Evolutionary conservation across 163 green algal species (phyloP), one percentile per base, ranked within the genome.

Genomic region (Smithsoniella earleae): DNA sequence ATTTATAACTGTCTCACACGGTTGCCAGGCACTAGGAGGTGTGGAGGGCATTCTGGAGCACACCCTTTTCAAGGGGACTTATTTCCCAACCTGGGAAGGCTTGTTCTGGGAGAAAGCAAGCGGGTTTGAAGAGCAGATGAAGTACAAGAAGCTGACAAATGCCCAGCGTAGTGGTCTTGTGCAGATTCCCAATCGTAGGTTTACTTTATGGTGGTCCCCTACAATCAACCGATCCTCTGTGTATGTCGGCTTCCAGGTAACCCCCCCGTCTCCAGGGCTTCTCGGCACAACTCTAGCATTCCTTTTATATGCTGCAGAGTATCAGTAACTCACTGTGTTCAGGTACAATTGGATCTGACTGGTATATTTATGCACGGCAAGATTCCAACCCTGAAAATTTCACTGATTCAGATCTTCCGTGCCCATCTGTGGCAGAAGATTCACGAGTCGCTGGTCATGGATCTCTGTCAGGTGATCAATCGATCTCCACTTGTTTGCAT

Each of bases 281-380:
- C n/a, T n/a, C n/a, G n/a, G n/a, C n/a, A n/a, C n/a, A n/a, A n/a
- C n/a, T n/a, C n/a, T n/a, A n/a, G n/a, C n/a, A n/a, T n/a, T n/a
- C n/a, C 44, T 31, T 2, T 69, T n/a, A 69, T 69, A 65, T n/a
- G n/a, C n/a, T n/a, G n/a, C n/a, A n/a, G n/a, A n/a, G n/a, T n/a
- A n/a, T n/a, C n/a, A 58, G 55, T 75, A 46, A 16, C 30, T 3
- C 30, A 5, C 2, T 3, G n/a, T n/a, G n/a, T n/a, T n/a, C n/a
- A n/a, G n/a, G 90, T 99, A 74, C 95, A 99, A 86, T 90, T 99
- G 54, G 95, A 99, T 81, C 87, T 99, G 13, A 99, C 95, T 0
- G 95, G 95, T 78, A 98, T 99, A 81, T 99, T 99, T 88, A 99
- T 99, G 94, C 92, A 98, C 81, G 92, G 92, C 76, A 98, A 99